These are phyloP conservation scores for Daedaleopsis sinensis DNA, from an alignment of 768 basidiomycete genomes.

Conservation along the genomic window DNA sequence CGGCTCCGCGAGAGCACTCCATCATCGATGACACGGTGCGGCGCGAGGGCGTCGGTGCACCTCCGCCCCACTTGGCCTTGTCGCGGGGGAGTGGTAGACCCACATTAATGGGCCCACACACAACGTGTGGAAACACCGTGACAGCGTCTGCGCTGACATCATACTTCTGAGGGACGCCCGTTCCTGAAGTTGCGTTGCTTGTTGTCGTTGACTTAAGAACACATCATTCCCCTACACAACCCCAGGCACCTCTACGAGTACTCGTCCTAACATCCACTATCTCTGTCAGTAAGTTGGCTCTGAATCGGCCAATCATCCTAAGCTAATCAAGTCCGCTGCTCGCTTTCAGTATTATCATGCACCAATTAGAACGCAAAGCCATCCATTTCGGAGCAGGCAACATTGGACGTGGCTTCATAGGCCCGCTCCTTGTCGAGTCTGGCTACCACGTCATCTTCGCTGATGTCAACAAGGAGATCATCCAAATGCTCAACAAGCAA, in stretches of 20 bases:
- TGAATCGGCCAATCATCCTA: no score
- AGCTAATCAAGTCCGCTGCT: no score
- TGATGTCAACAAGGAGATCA: conserved; percentile 36
- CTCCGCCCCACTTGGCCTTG: neutral
- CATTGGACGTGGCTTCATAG: conserved; percentile 44
- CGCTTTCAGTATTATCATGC: neutral
- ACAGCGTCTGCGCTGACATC: neutral
- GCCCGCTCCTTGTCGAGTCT: conserved; percentile 38
- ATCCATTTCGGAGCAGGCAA: conserved; percentile 45
- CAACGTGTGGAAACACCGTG: neutral
- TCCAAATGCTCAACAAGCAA: conserved; percentile 36
- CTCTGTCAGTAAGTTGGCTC: no score
- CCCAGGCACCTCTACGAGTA: neutral
- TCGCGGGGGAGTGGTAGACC: neutral
- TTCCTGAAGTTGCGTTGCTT: no score
- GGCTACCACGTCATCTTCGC: conserved; percentile 43
- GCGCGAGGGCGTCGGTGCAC: neutral
- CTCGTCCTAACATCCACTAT: neutral
- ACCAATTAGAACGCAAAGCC: conserved; percentile 25
- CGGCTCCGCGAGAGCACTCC: no score
- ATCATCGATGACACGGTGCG: neutral
- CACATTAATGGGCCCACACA: neutral
- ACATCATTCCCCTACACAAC: no score
- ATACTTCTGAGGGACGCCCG: neutral
- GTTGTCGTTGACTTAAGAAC: no score